Evolutionary conservation across 2,329 filamentous ascomycete genomes (phyloP).

Genomic region (Cladosporium colombiae): DNA sequence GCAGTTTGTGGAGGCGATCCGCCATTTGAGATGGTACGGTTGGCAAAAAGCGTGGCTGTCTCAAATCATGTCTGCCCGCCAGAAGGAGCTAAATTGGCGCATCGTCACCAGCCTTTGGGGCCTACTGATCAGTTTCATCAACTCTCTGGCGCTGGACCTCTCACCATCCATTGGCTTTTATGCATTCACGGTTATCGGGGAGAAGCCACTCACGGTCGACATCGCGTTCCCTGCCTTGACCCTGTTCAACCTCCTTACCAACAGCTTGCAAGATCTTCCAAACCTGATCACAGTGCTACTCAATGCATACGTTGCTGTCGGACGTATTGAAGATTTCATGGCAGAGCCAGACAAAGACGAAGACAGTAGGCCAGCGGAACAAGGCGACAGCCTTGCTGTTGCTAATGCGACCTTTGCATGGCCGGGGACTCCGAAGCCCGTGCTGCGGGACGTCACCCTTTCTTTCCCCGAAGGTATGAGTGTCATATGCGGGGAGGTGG

Average conservation of each 20-base stretch:
- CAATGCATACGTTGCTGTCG: conserved; percentile 80
- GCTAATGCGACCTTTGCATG: conserved; percentile 73
- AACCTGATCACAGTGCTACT: conserved; percentile 72
- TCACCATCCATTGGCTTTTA: conserved; percentile 82
- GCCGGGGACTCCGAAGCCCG: conserved; percentile 64
- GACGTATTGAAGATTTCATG: conserved; percentile 85
- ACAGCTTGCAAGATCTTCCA: conserved; percentile 72
- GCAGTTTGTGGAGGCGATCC: conserved; percentile 83
- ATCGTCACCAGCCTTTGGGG: conserved; percentile 65
- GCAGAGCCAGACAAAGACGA: conserved; percentile 70
- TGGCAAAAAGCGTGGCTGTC: conserved; percentile 77
- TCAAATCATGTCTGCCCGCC: conserved; percentile 67
- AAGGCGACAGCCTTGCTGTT: conserved; percentile 49
- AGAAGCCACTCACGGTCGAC: conserved; percentile 70
- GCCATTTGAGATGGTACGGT: conserved; percentile 78
- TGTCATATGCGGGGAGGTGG: conserved; percentile 64
- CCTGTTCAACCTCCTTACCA: conserved; percentile 74
- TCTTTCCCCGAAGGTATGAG: conserved; percentile 59
- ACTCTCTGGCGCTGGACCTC: conserved; percentile 68
- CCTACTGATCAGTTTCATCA: conserved; percentile 66
- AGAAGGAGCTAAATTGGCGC: conserved; percentile 66
- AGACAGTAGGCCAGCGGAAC: conserved; percentile 39
- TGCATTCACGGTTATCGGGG: conserved; percentile 73
- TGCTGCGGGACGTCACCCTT: conserved; percentile 57
- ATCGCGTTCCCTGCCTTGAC: conserved; percentile 85